These are phyloP conservation scores for Starmerella sirachaensis DNA, from an alignment of 805 yeast genomes.

Conservation along the genomic window DNA sequence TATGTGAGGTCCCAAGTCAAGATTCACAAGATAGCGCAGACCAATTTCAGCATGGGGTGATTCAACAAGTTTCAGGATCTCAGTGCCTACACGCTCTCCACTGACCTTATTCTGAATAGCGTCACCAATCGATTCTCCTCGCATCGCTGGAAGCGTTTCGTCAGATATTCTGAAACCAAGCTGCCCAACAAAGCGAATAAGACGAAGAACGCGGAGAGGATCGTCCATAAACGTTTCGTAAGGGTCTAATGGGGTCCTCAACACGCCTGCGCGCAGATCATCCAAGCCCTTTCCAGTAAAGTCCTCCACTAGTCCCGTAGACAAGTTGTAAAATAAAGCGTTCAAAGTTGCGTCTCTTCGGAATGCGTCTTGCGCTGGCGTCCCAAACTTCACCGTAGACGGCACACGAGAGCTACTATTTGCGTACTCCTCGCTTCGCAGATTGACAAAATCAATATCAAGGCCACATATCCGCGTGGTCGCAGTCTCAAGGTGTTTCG, in stretches of 20 bases:
- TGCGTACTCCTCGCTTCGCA: slow-evolving; percentile 78
- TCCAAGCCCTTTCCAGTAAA: slow-evolving; percentile 62
- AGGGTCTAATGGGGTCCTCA: slow-evolving; percentile 84
- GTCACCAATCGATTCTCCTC: slow-evolving; percentile 39
- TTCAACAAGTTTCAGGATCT: slow-evolving; percentile 63
- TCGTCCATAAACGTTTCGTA: slow-evolving; percentile 80
- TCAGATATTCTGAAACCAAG: slow-evolving; percentile 56
- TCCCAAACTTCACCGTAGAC: slow-evolving; percentile 56
- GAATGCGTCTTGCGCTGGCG: slow-evolving; percentile 81
- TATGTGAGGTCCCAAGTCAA: slow-evolving; percentile 45
- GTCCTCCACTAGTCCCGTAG: slow-evolving; percentile 63
- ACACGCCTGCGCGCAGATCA: slow-evolving; percentile 57
- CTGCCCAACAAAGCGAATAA: slow-evolving; percentile 75
- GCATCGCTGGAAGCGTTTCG: slow-evolving; percentile 53
- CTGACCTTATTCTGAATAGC: slow-evolving; percentile 66
- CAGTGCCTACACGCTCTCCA: slow-evolving; percentile 81
- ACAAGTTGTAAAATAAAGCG: slow-evolving; percentile 78
- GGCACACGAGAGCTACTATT: slow-evolving; percentile 74
- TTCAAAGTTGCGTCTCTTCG: slow-evolving; percentile 93
- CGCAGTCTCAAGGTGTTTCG: slow-evolving; percentile 93
- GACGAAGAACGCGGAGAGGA: slow-evolving; percentile 77
- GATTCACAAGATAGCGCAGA: slow-evolving; percentile 42
- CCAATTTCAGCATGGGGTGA: slow-evolving; percentile 55
- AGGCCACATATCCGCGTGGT: slow-evolving; percentile 73
- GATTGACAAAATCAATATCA: slow-evolving; percentile 89